Conservation (phyloP, 305 asterid species). For the Solanum hybrid region DNA sequence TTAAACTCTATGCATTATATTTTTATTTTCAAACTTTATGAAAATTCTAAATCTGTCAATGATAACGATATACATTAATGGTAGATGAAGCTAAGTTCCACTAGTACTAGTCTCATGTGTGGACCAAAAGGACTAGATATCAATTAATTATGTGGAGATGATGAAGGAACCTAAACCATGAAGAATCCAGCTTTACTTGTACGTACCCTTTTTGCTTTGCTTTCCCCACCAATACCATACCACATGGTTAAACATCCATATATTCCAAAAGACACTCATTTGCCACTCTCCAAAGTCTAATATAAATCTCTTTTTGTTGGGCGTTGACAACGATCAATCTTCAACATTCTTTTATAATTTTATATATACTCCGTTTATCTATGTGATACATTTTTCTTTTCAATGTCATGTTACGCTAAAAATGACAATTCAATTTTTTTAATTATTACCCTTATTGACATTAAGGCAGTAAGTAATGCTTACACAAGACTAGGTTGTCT, state of each 20-base stretch:
- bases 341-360: not conserved
- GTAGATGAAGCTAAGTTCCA: slow-evolving; percentile 13
- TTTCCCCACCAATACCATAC: not conserved
- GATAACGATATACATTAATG: not conserved
- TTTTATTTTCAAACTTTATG: accelerated
- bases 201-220: not conserved
- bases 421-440: not conserved
- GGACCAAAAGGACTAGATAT: not conserved
- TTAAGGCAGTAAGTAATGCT: not conserved
- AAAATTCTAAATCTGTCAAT: accelerated
- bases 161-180: not conserved
- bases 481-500: not conserved
- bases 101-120: not conserved
- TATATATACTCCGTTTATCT: accelerated
- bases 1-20: not conserved
- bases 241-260: not conserved
- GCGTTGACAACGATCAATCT: not conserved
- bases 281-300: not conserved
- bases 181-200: not conserved
- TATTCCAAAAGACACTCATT: not conserved
- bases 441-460: not conserved
- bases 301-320: not conserved
- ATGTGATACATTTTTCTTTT: not conserved
- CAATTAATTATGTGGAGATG: not conserved
- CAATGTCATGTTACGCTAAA: not conserved